phyloP scores from a whole-genome alignment of 257 asterid species.

The Striga asiatica region DNA sequence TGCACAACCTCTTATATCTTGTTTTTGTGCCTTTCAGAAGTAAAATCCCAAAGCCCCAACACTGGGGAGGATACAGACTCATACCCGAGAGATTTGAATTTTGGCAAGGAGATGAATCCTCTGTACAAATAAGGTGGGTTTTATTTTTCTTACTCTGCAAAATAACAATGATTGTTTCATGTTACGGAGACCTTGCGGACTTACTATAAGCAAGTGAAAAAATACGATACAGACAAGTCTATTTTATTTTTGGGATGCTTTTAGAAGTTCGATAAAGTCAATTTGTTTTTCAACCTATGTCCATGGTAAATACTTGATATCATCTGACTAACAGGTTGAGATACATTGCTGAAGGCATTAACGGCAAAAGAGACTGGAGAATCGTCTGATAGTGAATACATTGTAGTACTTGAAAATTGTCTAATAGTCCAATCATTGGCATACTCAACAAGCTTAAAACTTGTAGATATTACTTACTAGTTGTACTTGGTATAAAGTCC shows the following conservation, averaged over 20 bases:
- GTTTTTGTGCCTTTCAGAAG: constrained; percentile 25
- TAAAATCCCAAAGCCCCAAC: constrained; percentile 39
- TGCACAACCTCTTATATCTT: neutral
- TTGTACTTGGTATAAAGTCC: no score
- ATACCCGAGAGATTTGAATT: constrained; percentile 49
- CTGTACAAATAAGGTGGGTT: constrained; percentile 17
- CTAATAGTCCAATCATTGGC: no score
- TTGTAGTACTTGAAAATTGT: no score
- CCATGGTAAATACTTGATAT: neutral
- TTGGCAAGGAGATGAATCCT: constrained; percentile 57
- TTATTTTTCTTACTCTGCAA: neutral
- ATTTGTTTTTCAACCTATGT: neutral
- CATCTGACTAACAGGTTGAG: constrained; percentile 13
- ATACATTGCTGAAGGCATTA: constrained; percentile 4
- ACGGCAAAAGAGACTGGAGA: constrained; percentile 18
- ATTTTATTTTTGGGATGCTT: neutral
- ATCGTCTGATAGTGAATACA: neutral
- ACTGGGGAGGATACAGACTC: constrained; percentile 72
- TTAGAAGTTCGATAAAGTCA: neutral
- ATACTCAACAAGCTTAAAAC: no score
- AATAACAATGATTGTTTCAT: no score
- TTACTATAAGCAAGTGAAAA: no score
- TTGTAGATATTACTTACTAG: no score
- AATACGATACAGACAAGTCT: no score
- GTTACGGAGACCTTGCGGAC: no score